Evolutionary conservation across 1,284 basidiomycete genomes (phyloP).

Genomic region (Tranzscheliella williamsii): DNA sequence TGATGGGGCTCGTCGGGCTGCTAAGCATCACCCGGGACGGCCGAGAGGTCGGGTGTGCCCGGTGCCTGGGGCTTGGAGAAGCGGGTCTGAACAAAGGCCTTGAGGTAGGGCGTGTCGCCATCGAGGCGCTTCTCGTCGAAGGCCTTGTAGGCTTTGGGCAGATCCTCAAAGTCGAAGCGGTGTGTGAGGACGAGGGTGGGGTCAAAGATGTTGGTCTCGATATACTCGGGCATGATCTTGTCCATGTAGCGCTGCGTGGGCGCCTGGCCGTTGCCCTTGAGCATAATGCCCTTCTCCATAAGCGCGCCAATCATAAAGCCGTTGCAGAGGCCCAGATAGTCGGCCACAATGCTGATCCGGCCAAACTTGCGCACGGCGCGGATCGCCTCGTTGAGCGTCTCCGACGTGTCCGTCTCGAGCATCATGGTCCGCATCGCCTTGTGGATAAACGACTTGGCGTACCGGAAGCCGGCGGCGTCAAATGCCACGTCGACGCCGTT

Average conservation of each 20-base stretch:
- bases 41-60: slow-evolving; percentile 34
- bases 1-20: too few relatives aligned
- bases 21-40: too few relatives aligned
- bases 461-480: slow-evolving; percentile 43
- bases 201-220: slow-evolving; percentile 72
- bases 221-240: slow-evolving; percentile 62
- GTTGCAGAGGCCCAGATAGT: slow-evolving; percentile 61
- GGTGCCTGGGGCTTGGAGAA: slow-evolving; percentile 29
- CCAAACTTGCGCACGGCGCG: slow-evolving; percentile 67
- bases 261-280: slow-evolving; percentile 63
- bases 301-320: slow-evolving; percentile 74
- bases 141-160: slow-evolving; percentile 35
- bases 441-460: slow-evolving; percentile 63
- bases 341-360: slow-evolving; percentile 36
- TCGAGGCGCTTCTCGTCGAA: slow-evolving; percentile 41
- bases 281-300: slow-evolving; percentile 71
- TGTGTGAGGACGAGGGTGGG: slow-evolving; percentile 67
- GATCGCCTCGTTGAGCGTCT: slow-evolving; percentile 73
- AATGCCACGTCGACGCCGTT: slow-evolving; percentile 55
- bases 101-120: slow-evolving; percentile 28
- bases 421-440: slow-evolving; percentile 73
- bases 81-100: slow-evolving; percentile 54
- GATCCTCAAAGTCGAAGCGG: slow-evolving; percentile 50
- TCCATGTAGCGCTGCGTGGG: slow-evolving; percentile 77
- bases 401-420: slow-evolving; percentile 76